phyloP scores from a whole-genome alignment of 2,329 filamentous ascomycete genomes.

The Neospermospora avenae region DNA sequence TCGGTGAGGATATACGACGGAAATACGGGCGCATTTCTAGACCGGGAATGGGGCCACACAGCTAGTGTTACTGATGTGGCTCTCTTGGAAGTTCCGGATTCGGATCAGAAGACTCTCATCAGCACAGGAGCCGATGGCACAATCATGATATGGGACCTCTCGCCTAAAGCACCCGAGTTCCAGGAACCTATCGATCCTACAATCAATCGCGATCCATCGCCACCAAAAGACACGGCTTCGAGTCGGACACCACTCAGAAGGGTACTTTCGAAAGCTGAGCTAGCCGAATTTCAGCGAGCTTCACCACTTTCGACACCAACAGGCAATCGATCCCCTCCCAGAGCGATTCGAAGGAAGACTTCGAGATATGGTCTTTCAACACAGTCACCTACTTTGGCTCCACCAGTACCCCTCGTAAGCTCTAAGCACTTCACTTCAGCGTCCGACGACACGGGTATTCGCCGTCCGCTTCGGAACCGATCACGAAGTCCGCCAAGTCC shows the following conservation, averaged over 20 bases:
- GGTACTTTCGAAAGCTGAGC: slow-evolving; percentile 81
- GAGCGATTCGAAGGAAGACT: slow-evolving; percentile 51
- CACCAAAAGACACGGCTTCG: slow-evolving; percentile 48
- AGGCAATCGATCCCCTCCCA: slow-evolving; percentile 54
- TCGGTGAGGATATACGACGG: slow-evolving; percentile 87
- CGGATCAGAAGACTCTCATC: slow-evolving; percentile 57
- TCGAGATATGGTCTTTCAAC: slow-evolving; percentile 50
- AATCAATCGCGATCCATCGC: slow-evolving; percentile 27
- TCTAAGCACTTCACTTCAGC: slow-evolving; percentile 30
- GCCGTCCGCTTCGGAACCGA: slow-evolving; percentile 24
- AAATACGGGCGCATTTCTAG: slow-evolving; percentile 71
- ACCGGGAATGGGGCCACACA: slow-evolving; percentile 92
- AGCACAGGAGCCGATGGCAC: slow-evolving; percentile 78
- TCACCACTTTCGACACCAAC: slow-evolving; percentile 38
- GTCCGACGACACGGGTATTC: slow-evolving; percentile 29
- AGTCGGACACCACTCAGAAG: slow-evolving; percentile 74
- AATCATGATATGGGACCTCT: slow-evolving; percentile 68
- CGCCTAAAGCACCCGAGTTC: slow-evolving; percentile 22
- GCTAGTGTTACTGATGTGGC: slow-evolving; percentile 87
- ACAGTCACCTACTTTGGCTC: slow-evolving; percentile 45
- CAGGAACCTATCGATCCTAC: slow-evolving; percentile 22
- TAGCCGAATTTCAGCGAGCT: slow-evolving; percentile 71
- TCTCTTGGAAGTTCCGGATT: slow-evolving; percentile 57
- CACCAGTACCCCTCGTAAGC: slow-evolving; percentile 25
- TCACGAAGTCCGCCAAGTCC: slow-evolving; percentile 34